Conservation (phyloP, 1,139 yeast genomes). For the Geotrichum aggregatum region DNA sequence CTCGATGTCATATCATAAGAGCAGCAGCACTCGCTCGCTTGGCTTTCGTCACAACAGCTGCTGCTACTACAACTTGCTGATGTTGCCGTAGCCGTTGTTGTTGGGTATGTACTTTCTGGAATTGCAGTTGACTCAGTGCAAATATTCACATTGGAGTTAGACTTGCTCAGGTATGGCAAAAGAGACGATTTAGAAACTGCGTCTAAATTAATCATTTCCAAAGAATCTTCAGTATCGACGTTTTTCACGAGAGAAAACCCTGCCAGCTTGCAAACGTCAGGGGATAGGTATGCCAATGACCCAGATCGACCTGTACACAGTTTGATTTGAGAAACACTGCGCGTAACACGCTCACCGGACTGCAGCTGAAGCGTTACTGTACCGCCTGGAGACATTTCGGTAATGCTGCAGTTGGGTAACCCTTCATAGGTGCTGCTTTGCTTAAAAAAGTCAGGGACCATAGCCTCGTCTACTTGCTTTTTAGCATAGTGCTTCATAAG, state of each 20-base stretch:
- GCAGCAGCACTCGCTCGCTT: background rate
- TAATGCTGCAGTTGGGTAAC: constrained; percentile 32
- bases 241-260: constrained; percentile 11
- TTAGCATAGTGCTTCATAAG: constrained; percentile 29
- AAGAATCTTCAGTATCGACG: background rate
- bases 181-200: constrained; percentile 13
- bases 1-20: no score
- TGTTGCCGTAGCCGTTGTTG: background rate
- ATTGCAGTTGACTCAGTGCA: no score
- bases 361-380: constrained; percentile 24
- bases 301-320: constrained; percentile 35
- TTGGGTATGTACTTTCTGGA: no score
- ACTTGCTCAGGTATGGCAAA: constrained; percentile 8
- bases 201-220: constrained; percentile 5
- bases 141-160: background rate
- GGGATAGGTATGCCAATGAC: constrained; percentile 28
- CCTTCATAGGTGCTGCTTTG: constrained; percentile 29
- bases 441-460: constrained; percentile 11
- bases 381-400: constrained; percentile 27
- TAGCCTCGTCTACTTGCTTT: background rate
- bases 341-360: constrained; percentile 22
- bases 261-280: constrained; percentile 14
- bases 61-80: constrained; percentile 8
- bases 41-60: background rate
- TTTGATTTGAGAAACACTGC: constrained; percentile 25